Evolutionary conservation across 805 yeast species (phyloP), one percentile per base, ranked within the genome.

Genomic region (Lachancea lanzarotensis): DNA sequence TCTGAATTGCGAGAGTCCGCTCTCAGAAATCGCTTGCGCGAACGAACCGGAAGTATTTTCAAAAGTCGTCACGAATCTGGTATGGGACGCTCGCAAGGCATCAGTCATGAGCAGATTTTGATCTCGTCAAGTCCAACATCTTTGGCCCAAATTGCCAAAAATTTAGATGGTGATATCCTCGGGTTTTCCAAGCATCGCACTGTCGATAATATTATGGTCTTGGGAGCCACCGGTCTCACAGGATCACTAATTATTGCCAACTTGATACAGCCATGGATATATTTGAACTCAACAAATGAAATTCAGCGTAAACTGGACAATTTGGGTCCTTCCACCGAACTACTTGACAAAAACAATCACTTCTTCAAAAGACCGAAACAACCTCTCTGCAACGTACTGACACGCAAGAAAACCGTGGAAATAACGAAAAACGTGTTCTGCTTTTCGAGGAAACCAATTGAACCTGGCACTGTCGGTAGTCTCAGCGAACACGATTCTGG

Each of bases 141-240:
- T 7, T 26, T 33, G 7, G 37, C 22, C 2, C 43, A 33, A 20
- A 32, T 33, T 8, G 36, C 43, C 30, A 33, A 33, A 22, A 22
- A 18, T 31, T 13, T 25, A 3, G 37, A 32, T n/a, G 37, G 36
- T 25, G 43, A 33, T 16, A 15, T 40, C 5, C 16, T 40, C 15
- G 33, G 32, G 13, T 13, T 40, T 17, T 33, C 43, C 22, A 40
- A 16, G 11, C 36, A 40, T 19, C 39, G 35, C 27, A 35, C 27
- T n/a, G 39, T 27, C 7, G 38, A 41, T 26, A 41, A 35, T 31
- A 13, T 27, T 17, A 15, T 41, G 39, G 34, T 41, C 8, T 46
- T 58, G 30, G 63, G 63, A 2, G 49, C 56, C 2, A 54, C 59
- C 5, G 60, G 63, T 11, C 43, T 56, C 30, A 43, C 51, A 8